Evolutionary conservation across 305 asterid genomes (phyloP), one percentile per base, ranked within the genome.

Genomic region (Petunia hybrid): DNA sequence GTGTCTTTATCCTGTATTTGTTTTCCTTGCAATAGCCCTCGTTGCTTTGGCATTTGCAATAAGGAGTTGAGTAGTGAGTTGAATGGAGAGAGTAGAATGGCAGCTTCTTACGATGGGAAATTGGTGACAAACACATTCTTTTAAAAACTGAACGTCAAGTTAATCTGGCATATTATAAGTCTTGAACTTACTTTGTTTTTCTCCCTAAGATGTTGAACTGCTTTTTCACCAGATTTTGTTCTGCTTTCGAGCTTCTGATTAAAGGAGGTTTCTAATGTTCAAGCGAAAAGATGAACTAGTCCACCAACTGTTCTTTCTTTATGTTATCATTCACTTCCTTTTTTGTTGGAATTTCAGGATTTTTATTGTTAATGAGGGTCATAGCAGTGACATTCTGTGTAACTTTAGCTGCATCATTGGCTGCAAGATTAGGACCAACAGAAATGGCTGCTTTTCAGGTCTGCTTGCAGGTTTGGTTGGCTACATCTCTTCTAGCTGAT

Each of bases 391-490:
- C 97, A 7, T 91, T 91, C 83, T 94, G 98, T 39, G 95, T 94
- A 59, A 94, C 98, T 1, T 87, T 94, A 5, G 87, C 97, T 76
- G 96, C 98, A 80, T 94, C 98, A n/a, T 48, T 88, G 87, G 97
- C 97, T 53, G 98, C 97, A 10, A 84, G 95, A 62, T 88, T 88
- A 39, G 98, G 98, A 66, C 41, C 97, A 10, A 91, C 88, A 3
- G 82, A 90, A 76, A 93, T 94, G 98, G 98, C 98, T 75, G 97
- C 98, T 4, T 94, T 94, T 81, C 97, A 94, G 80, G 91, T 94
- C 78, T 94, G 97, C 89, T 84, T 93, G 88, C 98, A 94, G 82
- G 89, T 94, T 65, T 94, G 97, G 97, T 81, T 94, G 12, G 92
- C 98, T 39, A 81, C 91, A 8, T 94, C 98, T 61, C 95, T 91